phyloP scores from a whole-genome alignment of 2,329 filamentous ascomycete genomes.

The Fusarium sp. region DNA sequence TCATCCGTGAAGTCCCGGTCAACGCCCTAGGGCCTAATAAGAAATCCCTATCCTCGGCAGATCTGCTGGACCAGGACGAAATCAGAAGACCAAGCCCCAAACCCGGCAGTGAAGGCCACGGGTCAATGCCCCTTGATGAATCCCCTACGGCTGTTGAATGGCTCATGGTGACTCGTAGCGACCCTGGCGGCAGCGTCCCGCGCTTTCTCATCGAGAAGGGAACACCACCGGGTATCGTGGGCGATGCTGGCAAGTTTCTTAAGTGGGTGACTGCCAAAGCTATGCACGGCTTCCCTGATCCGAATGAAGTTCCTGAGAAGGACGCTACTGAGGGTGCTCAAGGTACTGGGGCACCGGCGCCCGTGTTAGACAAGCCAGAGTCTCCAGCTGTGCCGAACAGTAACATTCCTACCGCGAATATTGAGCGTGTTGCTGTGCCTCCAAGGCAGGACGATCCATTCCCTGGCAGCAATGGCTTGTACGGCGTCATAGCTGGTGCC shows the following conservation, averaged over 20 bases:
- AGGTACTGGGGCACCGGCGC: neutral
- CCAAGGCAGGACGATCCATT: constrained; percentile 46
- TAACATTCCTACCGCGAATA: constrained; percentile 6
- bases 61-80: constrained; percentile 47
- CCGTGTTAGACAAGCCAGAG: constrained; percentile 7
- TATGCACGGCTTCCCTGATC: constrained; percentile 50
- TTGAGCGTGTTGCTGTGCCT: constrained; percentile 30
- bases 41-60: constrained; percentile 49
- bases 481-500: constrained; percentile 65
- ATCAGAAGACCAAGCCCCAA: constrained; percentile 30
- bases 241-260: constrained; percentile 83
- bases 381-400: constrained; percentile 3
- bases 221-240: constrained; percentile 82
- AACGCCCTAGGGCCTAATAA: constrained; percentile 53
- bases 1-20: constrained; percentile 84
- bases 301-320: constrained; percentile 20
- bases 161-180: constrained; percentile 92
- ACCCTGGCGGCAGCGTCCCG: constrained; percentile 88
- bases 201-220: constrained; percentile 92
- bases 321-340: constrained; percentile 13
- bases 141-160: constrained; percentile 74
- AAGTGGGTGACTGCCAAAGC: constrained; percentile 71
- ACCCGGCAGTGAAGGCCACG: constrained; percentile 28
- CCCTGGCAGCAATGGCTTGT: constrained; percentile 60
- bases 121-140: constrained; percentile 40